Evolutionary conservation across 1,284 basidiomycete species (phyloP).

Genomic region (Ganoderma leucocontextum): DNA sequence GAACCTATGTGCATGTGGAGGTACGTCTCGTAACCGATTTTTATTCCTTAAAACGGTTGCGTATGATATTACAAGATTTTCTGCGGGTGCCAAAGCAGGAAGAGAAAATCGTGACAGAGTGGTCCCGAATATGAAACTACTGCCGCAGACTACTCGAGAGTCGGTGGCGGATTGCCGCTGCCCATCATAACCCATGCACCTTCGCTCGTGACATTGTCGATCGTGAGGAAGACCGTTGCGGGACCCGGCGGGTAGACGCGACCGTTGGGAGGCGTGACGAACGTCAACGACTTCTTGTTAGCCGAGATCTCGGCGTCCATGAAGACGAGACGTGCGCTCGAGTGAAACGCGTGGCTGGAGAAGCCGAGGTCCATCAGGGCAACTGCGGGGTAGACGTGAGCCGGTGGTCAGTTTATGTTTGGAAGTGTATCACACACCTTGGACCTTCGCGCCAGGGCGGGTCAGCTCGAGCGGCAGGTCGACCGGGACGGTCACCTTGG

Average conservation of each 20-base stretch:
- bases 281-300: slow-evolving; percentile 47
- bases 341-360: slow-evolving; percentile 57
- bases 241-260: slow-evolving; percentile 62
- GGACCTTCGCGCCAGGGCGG: slow-evolving; percentile 40
- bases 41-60: not conserved
- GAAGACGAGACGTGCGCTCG: slow-evolving; percentile 54
- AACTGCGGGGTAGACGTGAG: slow-evolving; percentile 36
- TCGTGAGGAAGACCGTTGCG: slow-evolving; percentile 52
- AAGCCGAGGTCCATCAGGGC: slow-evolving; percentile 58
- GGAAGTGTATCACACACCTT: slow-evolving; percentile 39
- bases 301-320: slow-evolving; percentile 48
- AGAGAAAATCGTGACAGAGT: not conserved
- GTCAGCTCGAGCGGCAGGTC: slow-evolving; percentile 42
- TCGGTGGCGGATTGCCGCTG: slow-evolving; percentile 38
- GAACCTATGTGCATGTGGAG: not conserved
- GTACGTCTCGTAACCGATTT: not conserved
- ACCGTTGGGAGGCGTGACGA: slow-evolving; percentile 53
- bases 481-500: slow-evolving; percentile 48
- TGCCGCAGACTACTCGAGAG: slow-evolving; percentile 13
- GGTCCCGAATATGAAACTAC: not conserved
- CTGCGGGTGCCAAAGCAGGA: not conserved
- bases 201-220: slow-evolving; percentile 56
- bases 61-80: not conserved
- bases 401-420: not conserved
- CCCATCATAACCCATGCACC: slow-evolving; percentile 57